phyloP scores from a whole-genome alignment of 2,329 filamentous ascomycete genomes.

The Fusarium coicis region DNA sequence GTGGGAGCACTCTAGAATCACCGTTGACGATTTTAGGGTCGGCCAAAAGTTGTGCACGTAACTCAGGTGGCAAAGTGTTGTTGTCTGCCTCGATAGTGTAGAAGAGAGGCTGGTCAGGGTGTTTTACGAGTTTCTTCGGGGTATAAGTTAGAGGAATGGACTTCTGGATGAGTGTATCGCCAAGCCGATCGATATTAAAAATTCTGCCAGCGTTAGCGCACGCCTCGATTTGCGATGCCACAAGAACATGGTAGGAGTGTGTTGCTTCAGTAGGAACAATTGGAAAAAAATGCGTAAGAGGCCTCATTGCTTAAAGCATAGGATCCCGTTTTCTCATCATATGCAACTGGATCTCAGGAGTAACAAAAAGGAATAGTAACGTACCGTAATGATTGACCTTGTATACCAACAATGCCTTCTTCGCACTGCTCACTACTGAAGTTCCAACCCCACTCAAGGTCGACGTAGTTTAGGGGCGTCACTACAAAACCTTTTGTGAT shows the following conservation, averaged over 20 bases:
- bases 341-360: slow-evolving; percentile 53
- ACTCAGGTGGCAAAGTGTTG: slow-evolving; percentile 85
- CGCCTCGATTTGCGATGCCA: not conserved
- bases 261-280: slow-evolving; percentile 95
- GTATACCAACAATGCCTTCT: slow-evolving; percentile 93
- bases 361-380: slow-evolving; percentile 48
- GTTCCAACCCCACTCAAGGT: slow-evolving; percentile 94
- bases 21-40: slow-evolving; percentile 78
- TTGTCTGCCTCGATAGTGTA: slow-evolving; percentile 96
- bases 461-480: slow-evolving; percentile 88
- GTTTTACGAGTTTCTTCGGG: slow-evolving; percentile 85
- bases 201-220: slow-evolving; percentile 68
- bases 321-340: slow-evolving; percentile 73
- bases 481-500: slow-evolving; percentile 90
- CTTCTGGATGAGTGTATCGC: slow-evolving; percentile 87
- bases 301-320: slow-evolving; percentile 68
- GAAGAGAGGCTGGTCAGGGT: slow-evolving; percentile 88
- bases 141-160: slow-evolving; percentile 90
- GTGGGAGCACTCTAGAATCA: slow-evolving; percentile 75
- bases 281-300: slow-evolving; percentile 70
- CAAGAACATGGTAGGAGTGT: slow-evolving; percentile 24
- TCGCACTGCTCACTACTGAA: slow-evolving; percentile 95
- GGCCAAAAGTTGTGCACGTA: slow-evolving; percentile 77
- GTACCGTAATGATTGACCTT: slow-evolving; percentile 88
- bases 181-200: slow-evolving; percentile 88